Evolutionary conservation across 2,329 filamentous ascomycete genomes (phyloP).

Genomic region (Gnomoniopsis smithogilvyi): DNA sequence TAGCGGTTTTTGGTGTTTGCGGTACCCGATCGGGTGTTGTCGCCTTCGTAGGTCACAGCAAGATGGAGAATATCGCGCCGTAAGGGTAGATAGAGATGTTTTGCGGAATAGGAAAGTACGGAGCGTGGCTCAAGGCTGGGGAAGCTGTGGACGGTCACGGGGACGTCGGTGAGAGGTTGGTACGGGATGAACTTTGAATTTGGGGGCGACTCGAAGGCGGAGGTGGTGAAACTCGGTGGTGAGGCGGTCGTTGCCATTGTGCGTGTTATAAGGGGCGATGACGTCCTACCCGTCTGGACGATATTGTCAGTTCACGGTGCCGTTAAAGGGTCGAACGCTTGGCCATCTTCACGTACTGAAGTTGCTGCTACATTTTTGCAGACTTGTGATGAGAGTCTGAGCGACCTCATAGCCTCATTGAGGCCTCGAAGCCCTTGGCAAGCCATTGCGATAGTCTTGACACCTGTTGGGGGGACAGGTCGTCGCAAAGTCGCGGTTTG

Average conservation of each 20-base stretch:
- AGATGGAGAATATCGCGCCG: constrained; percentile 90
- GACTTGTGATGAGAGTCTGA: constrained; percentile 44
- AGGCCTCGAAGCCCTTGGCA: constrained; percentile 48
- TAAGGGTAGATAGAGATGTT: constrained; percentile 82
- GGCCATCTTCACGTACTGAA: background rate
- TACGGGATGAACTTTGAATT: constrained; percentile 21
- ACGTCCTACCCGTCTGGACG: background rate
- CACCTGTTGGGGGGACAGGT: background rate
- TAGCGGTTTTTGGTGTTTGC: constrained; percentile 77
- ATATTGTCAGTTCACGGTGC: background rate
- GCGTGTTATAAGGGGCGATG: constrained; percentile 6
- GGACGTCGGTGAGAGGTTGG: constrained; percentile 56
- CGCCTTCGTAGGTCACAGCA: constrained; percentile 89
- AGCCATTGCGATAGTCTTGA: constrained; percentile 34
- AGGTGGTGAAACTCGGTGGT: constrained; percentile 16
- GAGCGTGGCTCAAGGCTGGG: constrained; percentile 80
- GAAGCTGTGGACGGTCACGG: constrained; percentile 86
- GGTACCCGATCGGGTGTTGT: constrained; percentile 81
- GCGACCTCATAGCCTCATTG: constrained; percentile 48
- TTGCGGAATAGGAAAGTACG: constrained; percentile 73
- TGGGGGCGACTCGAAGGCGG: constrained; percentile 7
- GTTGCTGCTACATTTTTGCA: constrained; percentile 28
- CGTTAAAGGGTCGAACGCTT: constrained; percentile 10
- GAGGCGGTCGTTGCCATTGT: constrained; percentile 17
- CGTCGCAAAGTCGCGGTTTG: background rate